phyloP scores from a whole-genome alignment of 1,284 basidiomycete species.

The Waitea zeae region DNA sequence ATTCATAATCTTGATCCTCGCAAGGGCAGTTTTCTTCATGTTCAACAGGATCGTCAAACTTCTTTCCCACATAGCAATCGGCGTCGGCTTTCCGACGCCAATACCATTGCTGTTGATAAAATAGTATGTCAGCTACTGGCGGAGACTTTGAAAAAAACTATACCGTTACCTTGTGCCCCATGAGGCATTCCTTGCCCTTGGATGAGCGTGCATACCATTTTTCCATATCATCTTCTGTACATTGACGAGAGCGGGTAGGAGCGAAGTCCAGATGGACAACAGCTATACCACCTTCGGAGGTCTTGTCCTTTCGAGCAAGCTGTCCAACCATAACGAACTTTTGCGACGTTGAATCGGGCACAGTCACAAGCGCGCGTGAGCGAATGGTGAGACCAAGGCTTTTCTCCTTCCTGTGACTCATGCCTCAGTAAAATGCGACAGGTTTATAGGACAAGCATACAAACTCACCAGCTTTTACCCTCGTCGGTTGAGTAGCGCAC shows the following conservation, averaged over 20 bases:
- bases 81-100: slow-evolving; percentile 69
- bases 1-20: slow-evolving; percentile 83
- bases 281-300: slow-evolving; percentile 45
- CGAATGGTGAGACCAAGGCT: slow-evolving; percentile 58
- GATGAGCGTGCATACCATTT: slow-evolving; percentile 76
- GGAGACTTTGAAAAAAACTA: background rate
- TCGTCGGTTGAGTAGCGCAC: slow-evolving; percentile 78
- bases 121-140: background rate
- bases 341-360: slow-evolving; percentile 87
- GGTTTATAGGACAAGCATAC: background rate
- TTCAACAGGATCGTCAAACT: slow-evolving; percentile 73
- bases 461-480: slow-evolving; percentile 64
- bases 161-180: slow-evolving; percentile 75
- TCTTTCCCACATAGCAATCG: slow-evolving; percentile 85
- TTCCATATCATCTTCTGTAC: slow-evolving; percentile 66
- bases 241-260: slow-evolving; percentile 51
- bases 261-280: slow-evolving; percentile 79
- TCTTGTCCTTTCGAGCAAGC: slow-evolving; percentile 46
- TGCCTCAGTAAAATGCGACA: background rate
- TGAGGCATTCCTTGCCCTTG: slow-evolving; percentile 63
- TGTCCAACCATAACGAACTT: slow-evolving; percentile 81
- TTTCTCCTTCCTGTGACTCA: slow-evolving; percentile 42
- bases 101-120: slow-evolving; percentile 71
- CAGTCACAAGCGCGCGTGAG: slow-evolving; percentile 64
- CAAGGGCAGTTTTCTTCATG: slow-evolving; percentile 79